Evolutionary conservation across 2,329 filamentous ascomycete species (phyloP).

Genomic region (Atkinsonella hypoxylon): DNA sequence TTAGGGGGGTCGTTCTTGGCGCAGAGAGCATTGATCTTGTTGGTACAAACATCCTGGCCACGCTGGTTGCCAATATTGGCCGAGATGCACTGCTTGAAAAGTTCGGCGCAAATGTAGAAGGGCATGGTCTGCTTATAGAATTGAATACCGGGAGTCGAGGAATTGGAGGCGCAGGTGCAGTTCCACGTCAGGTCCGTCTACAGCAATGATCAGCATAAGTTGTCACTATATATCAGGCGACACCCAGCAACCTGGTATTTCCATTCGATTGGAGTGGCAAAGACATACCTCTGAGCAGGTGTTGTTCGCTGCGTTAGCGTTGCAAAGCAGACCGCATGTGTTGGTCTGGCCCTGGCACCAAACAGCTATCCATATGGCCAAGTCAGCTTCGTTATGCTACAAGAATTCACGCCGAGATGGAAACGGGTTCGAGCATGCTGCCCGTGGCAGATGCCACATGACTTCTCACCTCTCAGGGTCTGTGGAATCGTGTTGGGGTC

Average conservation of each 20-base stretch:
- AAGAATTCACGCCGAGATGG: neutral
- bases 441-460: neutral
- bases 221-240: conserved; percentile 3
- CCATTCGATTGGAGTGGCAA: neutral
- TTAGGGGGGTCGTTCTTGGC: conserved; percentile 25
- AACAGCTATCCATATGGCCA: conserved; percentile 21
- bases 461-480: conserved; percentile 26
- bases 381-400: conserved; percentile 1
- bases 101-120: conserved; percentile 38
- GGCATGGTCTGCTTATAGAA: conserved; percentile 41
- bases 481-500: conserved; percentile 24
- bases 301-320: conserved; percentile 25
- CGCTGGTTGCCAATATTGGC: conserved; percentile 27
- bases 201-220: conserved; percentile 2
- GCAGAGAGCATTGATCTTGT: conserved; percentile 35
- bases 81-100: conserved; percentile 35
- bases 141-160: conserved; percentile 36
- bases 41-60: conserved; percentile 36
- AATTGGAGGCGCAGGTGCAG: conserved; percentile 38
- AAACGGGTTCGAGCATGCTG: neutral
- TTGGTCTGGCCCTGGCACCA: conserved; percentile 42
- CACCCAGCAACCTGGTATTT: neutral
- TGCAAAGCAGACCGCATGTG: conserved; percentile 38
- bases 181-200: conserved; percentile 30
- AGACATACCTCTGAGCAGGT: conserved; percentile 33